Conservation (phyloP, 352 stramenopile genomes). For the Globisporangium spiculum region DNA sequence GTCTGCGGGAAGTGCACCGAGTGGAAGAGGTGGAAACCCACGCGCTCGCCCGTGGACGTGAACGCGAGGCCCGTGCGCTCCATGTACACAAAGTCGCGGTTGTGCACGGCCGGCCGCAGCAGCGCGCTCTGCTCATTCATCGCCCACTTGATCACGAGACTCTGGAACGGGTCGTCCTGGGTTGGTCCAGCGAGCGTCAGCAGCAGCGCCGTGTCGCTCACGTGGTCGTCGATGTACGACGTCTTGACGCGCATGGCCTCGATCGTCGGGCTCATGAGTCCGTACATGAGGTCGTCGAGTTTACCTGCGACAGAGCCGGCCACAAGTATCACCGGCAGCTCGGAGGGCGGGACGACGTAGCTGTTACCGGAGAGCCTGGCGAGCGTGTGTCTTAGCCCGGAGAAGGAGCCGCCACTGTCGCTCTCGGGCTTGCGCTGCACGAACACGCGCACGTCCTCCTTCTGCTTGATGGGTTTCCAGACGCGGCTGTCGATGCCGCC, state of each 20-base stretch:
- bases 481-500: constrained; percentile 9
- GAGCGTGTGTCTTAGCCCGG: background rate
- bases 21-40: constrained; percentile 39
- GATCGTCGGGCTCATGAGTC: constrained; percentile 23
- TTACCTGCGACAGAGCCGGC: background rate
- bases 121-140: background rate
- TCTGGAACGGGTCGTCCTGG: constrained; percentile 21
- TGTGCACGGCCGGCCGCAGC: constrained; percentile 18
- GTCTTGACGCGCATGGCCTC: constrained; percentile 25
- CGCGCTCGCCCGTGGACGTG: constrained; percentile 26
- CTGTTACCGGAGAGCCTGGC: background rate
- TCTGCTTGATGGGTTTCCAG: constrained; percentile 12
- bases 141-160: constrained; percentile 37
- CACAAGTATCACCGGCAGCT: constrained; percentile 11
- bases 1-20: constrained; percentile 37
- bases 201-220: background rate
- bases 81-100: constrained; percentile 46
- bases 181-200: background rate
- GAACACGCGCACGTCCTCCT: constrained; percentile 3
- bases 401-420: background rate
- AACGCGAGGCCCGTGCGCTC: constrained; percentile 29
- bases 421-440: constrained; percentile 3
- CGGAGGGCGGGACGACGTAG: background rate
- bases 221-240: constrained; percentile 12
- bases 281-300: constrained; percentile 33